Evolutionary conservation across 176 grass and related monocot species (phyloP).

Genomic region (Rhynchospora tenuis): DNA sequence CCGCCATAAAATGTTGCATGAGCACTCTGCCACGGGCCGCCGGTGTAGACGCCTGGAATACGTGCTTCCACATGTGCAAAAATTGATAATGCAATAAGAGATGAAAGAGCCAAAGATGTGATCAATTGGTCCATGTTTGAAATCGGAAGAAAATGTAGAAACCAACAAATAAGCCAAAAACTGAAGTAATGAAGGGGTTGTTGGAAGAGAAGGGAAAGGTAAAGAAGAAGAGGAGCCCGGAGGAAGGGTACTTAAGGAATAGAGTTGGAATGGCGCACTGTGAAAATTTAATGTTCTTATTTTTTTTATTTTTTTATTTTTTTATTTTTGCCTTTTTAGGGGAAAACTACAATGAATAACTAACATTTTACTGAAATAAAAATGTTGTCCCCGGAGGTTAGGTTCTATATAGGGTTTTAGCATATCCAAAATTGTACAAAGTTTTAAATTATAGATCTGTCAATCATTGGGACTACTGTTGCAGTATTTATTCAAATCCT

Average conservation of each 20-base stretch:
- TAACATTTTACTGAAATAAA: background rate
- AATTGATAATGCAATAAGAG: conserved; percentile 11
- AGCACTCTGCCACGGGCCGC: conserved; percentile 32
- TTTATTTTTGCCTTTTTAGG: too few relatives aligned
- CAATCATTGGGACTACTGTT: conserved; percentile 4
- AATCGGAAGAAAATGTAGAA: background rate
- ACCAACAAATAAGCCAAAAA: background rate
- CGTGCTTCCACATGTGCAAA: conserved; percentile 12
- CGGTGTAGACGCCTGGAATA: conserved; percentile 35
- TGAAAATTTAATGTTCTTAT: conserved; percentile 13
- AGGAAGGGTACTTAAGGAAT: conserved; percentile 18
- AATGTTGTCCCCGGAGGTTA: background rate
- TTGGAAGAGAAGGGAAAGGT: conserved; percentile 2
- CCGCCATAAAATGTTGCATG: conserved; percentile 53
- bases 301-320: background rate
- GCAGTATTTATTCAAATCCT: background rate
- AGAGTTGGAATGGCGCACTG: background rate
- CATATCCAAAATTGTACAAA: conserved; percentile 1
- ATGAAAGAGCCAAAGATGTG: background rate
- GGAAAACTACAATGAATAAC: conserved; percentile 3
- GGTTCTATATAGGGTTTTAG: background rate
- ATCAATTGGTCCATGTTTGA: conserved; percentile 12
- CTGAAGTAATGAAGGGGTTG: background rate
- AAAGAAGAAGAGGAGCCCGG: background rate
- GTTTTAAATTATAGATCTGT: background rate